Evolutionary conservation across 306 rosid species (phyloP).

Genomic region (Castanea mollissima): DNA sequence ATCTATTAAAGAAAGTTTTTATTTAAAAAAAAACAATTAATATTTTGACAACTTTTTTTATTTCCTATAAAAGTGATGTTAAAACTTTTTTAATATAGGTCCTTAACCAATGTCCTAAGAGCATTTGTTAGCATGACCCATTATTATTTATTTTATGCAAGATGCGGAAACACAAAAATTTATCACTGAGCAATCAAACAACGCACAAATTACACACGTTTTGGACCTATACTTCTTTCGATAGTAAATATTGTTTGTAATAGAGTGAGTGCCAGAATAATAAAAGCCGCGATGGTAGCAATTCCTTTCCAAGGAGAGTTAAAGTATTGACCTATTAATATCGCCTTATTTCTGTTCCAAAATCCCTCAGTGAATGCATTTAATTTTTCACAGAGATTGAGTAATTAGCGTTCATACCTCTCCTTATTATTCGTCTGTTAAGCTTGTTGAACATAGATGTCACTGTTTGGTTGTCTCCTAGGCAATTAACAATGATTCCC

Average conservation of each 20-base stretch:
- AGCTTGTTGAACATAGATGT: slow-evolving; percentile 27
- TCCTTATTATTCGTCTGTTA: neutral
- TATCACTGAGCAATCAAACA: too few relatives aligned
- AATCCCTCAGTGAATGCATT: slow-evolving; percentile 13
- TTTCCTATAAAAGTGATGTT: too few relatives aligned
- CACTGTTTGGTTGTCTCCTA: slow-evolving; percentile 25
- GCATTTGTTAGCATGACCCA: too few relatives aligned
- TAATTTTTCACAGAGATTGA: neutral
- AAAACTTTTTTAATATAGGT: too few relatives aligned
- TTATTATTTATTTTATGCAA: too few relatives aligned
- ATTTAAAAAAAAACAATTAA: too few relatives aligned
- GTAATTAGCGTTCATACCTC: neutral
- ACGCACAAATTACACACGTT: too few relatives aligned
- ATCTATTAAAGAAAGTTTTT: too few relatives aligned
- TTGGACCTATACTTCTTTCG: slow-evolving; percentile 1
- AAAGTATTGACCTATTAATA: slow-evolving; percentile 21
- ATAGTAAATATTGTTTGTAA: slow-evolving; percentile 25
- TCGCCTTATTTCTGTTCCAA: slow-evolving; percentile 25
- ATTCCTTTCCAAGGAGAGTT: slow-evolving; percentile 25
- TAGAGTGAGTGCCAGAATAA: slow-evolving; percentile 19
- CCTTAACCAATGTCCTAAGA: too few relatives aligned
- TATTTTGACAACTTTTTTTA: too few relatives aligned
- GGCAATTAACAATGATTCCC: slow-evolving; percentile 24
- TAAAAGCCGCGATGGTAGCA: slow-evolving; percentile 17
- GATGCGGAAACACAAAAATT: too few relatives aligned